phyloP scores from a whole-genome alignment of 2,329 filamentous ascomycete genomes.

The Pseudogymnoascus sp. region DNA sequence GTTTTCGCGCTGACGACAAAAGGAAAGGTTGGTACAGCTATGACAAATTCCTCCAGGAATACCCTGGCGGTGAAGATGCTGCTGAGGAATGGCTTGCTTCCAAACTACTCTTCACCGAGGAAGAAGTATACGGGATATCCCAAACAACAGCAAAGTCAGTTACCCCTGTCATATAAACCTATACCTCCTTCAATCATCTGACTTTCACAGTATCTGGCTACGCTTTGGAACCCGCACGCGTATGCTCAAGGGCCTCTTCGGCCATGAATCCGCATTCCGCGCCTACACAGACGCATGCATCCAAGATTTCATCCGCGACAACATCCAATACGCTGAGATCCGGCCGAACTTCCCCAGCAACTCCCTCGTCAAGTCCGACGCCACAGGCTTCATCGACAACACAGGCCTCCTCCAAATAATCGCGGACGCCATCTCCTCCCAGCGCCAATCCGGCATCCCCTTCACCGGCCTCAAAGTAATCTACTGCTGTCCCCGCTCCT shows the following conservation, averaged over 20 bases:
- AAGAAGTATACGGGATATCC: constrained; percentile 47
- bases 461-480: constrained; percentile 63
- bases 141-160: constrained; percentile 45
- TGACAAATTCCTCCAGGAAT: constrained; percentile 34
- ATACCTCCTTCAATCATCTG: constrained; percentile 12
- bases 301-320: constrained; percentile 52
- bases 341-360: constrained; percentile 62
- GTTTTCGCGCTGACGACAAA: constrained; percentile 32
- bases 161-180: neutral
- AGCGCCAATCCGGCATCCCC: constrained; percentile 34
- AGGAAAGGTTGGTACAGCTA: constrained; percentile 39
- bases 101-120: constrained; percentile 54
- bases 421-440: constrained; percentile 40
- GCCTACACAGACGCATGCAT: constrained; percentile 52
- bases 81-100: constrained; percentile 46
- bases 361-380: constrained; percentile 50
- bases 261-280: constrained; percentile 54
- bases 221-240: constrained; percentile 61
- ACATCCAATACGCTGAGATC: constrained; percentile 63
- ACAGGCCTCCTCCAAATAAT: constrained; percentile 52
- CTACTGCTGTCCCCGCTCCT: constrained; percentile 60
- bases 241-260: constrained; percentile 65
- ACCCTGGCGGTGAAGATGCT: constrained; percentile 29
- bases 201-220: constrained; percentile 39
- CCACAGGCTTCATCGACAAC: constrained; percentile 43